A percentile compares a stretch with the other conserved stretches of the same genome.
These are phyloP conservation scores for Saturnispora mendoncae DNA, from an alignment of 805 yeast genomes.

Conservation along the genomic window DNA sequence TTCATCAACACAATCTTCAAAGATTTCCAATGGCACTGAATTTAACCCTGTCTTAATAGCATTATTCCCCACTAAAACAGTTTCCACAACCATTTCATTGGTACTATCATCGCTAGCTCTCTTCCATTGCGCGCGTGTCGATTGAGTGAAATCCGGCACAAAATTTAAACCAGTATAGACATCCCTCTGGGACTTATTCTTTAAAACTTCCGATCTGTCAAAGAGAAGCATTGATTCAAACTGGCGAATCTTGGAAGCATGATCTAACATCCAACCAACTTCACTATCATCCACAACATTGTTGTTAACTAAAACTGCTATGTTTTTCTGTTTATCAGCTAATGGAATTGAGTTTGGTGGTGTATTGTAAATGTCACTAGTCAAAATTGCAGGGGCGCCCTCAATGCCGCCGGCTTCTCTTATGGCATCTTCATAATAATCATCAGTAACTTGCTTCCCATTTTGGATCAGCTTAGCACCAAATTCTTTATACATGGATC, in stretches of 20 bases:
- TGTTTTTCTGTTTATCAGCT: conserved; percentile 7
- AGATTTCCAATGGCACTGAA: conserved; percentile 49
- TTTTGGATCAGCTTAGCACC: conserved; percentile 77
- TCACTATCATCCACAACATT: conserved; percentile 13
- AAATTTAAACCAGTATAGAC: conserved; percentile 77
- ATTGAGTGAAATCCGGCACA: conserved; percentile 69
- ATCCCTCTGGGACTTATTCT: conserved; percentile 58
- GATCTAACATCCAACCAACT: conserved; percentile 65
- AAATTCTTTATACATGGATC: conserved; percentile 82
- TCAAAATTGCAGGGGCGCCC: conserved; percentile 37
- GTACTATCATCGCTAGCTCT: conserved; percentile 24
- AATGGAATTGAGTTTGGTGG: neutral
- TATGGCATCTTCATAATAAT: conserved; percentile 68
- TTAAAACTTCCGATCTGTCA: conserved; percentile 44
- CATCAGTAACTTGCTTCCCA: conserved; percentile 78
- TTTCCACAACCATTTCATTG: conserved; percentile 34
- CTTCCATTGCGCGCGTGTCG: conserved; percentile 34
- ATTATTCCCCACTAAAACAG: conserved; percentile 32
- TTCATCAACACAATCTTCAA: conserved; percentile 48
- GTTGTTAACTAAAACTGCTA: conserved; percentile 7
- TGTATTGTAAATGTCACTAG: conserved; percentile 5
- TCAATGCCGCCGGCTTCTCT: conserved; percentile 51
- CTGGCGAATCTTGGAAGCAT: conserved; percentile 67
- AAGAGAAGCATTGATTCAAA: conserved; percentile 56
- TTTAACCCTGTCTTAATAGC: conserved; percentile 55